Evolutionary conservation across 371 early-diverging fungal genomes (phyloP), one percentile per base, ranked within the genome.

Genomic region (Mucor indicus): DNA sequence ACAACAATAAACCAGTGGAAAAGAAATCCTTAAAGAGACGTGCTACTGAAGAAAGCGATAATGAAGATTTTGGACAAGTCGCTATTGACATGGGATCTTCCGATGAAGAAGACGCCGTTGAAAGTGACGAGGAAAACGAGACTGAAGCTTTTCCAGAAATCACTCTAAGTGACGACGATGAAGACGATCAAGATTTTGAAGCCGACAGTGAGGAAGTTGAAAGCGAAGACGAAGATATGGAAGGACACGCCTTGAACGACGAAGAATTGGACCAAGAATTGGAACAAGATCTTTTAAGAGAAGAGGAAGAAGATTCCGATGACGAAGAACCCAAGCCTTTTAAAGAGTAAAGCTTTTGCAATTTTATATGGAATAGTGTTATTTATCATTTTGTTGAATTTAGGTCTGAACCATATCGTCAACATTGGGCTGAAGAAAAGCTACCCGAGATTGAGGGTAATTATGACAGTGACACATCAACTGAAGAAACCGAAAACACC

Each of bases 401-500:
- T 64, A 65, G 52, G 22, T 48, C 47, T 55, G 57, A 23, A 38
- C 73, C 40, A 39, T 55, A 47, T 36, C 56, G 40, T 55, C 65
- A 73, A 70, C 72, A 44, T 57, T 55, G 46, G 25, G 29, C 56
- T 5, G 17, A 9, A 11, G 57, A 72, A 60, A 72, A 69, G 35
- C 71, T 82, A 44, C 89, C 93, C 3, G 91, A 92, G 56, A 97
- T 97, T 59, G 92, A 92, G 37, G 85, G 94, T 23, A 82, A 80
- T 21, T 95, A 95, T 64, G 94, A 91, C 47, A 86, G 85, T 63
- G 97, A 97, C 57, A 82, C 86, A 5, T 93, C 95, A 8, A 89
- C 89, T 1, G 95, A 95, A 67, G 93, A 93, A 79, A 76, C 79
- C 2, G 72, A 71, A 29, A 89, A 91, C 56, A 89, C 89, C 2